A percentile compares a stretch with the other conserved stretches of the same genome.
phyloP scores from a whole-genome alignment of 441 rosid species.

The Gossypium schwendimanii region DNA sequence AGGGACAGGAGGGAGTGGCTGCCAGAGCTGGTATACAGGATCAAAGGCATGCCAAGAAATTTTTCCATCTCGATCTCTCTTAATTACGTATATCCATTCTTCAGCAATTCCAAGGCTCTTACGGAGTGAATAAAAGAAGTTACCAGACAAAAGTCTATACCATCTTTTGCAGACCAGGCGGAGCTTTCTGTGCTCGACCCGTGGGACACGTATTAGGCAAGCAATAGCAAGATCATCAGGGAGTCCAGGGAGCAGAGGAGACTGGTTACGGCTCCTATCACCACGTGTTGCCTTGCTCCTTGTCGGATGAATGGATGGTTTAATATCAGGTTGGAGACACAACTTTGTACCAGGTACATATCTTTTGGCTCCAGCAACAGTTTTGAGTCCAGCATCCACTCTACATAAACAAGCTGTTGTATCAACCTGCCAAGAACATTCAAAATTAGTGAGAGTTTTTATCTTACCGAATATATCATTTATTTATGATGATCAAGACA shows the following conservation, averaged over 20 bases:
- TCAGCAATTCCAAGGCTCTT: slow-evolving; percentile 46
- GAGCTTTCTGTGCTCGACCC: slow-evolving; percentile 44
- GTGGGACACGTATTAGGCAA: slow-evolving; percentile 48
- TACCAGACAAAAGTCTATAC: slow-evolving; percentile 43
- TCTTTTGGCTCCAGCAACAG: slow-evolving; percentile 46
- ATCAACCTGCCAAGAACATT: slow-evolving; percentile 37
- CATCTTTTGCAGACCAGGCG: slow-evolving; percentile 52
- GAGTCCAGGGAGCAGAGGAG: slow-evolving; percentile 48
- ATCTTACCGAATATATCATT: background rate
- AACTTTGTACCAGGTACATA: slow-evolving; percentile 45
- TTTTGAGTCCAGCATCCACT: slow-evolving; percentile 49
- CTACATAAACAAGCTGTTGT: slow-evolving; percentile 45
- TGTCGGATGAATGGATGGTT: slow-evolving; percentile 56
- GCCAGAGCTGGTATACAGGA: slow-evolving; percentile 52
- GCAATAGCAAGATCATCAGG: slow-evolving; percentile 57
- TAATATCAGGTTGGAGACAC: slow-evolving; percentile 50
- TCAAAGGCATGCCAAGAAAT: slow-evolving; percentile 57
- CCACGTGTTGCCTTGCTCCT: slow-evolving; percentile 32
- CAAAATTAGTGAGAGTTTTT: background rate
- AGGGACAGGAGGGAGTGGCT: slow-evolving; percentile 49
- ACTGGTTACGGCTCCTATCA: slow-evolving; percentile 39
- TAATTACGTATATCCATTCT: slow-evolving; percentile 50
- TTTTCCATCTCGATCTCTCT: slow-evolving; percentile 46
- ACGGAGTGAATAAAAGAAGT: slow-evolving; percentile 44
- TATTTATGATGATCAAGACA: background rate